Conservation (phyloP, 2,329 filamentous ascomycete species). For the Davidsoniella neocaledoniae region DNA sequence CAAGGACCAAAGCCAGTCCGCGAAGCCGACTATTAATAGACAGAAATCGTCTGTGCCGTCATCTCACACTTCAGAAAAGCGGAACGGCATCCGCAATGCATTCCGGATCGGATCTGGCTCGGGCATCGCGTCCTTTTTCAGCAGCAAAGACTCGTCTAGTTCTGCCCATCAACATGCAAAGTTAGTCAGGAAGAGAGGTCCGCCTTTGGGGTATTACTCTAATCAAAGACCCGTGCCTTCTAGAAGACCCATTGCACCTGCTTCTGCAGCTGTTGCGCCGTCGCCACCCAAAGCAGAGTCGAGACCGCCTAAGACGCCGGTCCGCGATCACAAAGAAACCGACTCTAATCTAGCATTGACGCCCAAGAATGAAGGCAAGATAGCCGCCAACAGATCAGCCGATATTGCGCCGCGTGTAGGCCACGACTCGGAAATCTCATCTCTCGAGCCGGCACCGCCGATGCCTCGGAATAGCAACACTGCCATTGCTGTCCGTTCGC, state of each 20-base stretch:
- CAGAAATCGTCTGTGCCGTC: neutral
- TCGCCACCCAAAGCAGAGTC: neutral
- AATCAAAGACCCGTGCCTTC: conserved; percentile 6
- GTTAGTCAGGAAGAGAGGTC: conserved; percentile 8
- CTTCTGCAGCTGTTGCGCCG: neutral
- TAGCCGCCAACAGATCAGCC: neutral
- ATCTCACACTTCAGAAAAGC: conserved; percentile 1
- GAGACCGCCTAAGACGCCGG: neutral
- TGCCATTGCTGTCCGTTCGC: conserved; percentile 1
- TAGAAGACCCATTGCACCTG: conserved; percentile 7
- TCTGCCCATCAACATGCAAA: conserved; percentile 1
- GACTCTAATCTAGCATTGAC: neutral
- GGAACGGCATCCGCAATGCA: conserved; percentile 2
- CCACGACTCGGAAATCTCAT: neutral
- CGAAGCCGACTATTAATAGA: neutral
- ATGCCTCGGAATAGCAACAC: conserved; percentile 14
- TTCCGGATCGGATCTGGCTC: conserved; percentile 9
- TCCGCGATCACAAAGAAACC: neutral
- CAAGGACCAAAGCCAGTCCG: neutral
- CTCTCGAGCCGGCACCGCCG: conserved; percentile 14
- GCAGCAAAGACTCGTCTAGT: neutral
- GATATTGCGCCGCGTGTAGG: neutral
- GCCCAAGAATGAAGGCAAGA: neutral
- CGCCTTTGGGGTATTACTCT: conserved; percentile 3
- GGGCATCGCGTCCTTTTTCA: conserved; percentile 4